A percentile compares a stretch with the other conserved stretches of the same genome.
These are phyloP conservation scores for Stenogyne calaminthoides DNA, from an alignment of 305 asterid species.

Conservation along the genomic window DNA sequence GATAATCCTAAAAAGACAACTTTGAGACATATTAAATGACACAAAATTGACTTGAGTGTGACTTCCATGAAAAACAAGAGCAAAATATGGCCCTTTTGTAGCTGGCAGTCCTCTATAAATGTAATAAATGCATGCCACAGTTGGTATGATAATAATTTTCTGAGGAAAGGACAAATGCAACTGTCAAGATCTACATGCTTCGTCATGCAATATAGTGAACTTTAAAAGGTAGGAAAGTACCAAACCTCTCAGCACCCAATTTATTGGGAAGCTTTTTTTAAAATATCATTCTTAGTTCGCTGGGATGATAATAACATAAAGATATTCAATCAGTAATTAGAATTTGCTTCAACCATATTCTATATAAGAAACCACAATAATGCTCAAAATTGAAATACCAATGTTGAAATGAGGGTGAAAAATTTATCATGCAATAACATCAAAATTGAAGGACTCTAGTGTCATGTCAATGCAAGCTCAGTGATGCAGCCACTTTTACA, in stretches of 20 bases:
- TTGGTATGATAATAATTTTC: not conserved
- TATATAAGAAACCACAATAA: not conserved
- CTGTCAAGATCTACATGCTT: not conserved
- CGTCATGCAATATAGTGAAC: not conserved
- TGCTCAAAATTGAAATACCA: not conserved
- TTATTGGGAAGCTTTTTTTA: not conserved
- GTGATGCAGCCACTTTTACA: not conserved
- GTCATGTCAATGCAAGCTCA: not conserved
- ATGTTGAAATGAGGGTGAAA: not conserved
- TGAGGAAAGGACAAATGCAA: not conserved
- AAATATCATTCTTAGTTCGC: not conserved
- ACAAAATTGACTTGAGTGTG: not conserved
- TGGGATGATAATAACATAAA: not conserved
- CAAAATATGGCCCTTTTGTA: not conserved
- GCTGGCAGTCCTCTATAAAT: conserved; percentile 1
- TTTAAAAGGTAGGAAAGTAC: not conserved
- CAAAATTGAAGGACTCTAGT: not conserved
- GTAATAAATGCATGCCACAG: conserved; percentile 1
- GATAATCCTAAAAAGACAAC: conserved; percentile 10
- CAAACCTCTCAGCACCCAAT: not conserved
- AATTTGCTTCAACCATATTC: not conserved
- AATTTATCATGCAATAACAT: not conserved
- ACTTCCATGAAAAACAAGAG: not conserved
- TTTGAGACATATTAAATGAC: conserved; percentile 1
- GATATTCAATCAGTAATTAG: not conserved